These are phyloP conservation scores for Phaffomyces thermotolerans DNA, from an alignment of 805 yeast species.

Conservation along the genomic window DNA sequence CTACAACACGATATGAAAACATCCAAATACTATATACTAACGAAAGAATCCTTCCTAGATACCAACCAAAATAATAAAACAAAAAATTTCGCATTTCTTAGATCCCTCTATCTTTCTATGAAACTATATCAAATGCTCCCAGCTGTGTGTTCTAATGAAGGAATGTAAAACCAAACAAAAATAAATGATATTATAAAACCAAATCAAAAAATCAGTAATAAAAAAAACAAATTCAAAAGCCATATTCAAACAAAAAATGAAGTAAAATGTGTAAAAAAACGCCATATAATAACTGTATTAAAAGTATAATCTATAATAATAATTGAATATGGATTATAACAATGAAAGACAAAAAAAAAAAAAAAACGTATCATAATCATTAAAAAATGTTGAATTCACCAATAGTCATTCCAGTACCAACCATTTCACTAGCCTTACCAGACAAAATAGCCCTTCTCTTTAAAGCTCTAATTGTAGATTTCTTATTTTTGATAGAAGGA, in stretches of 20 bases:
- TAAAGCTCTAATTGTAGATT: constrained; percentile 16
- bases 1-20: background rate
- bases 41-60: background rate
- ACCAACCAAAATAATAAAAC: background rate
- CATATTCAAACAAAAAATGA: no score
- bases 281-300: background rate
- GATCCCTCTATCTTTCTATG: background rate
- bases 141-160: background rate
- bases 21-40: background rate
- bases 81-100: background rate
- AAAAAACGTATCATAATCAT: background rate
- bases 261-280: background rate
- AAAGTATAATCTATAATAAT: no score
- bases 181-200: background rate
- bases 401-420: constrained; percentile 23
- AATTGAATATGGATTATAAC: no score
- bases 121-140: background rate
- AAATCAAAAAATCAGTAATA: background rate
- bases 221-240: background rate
- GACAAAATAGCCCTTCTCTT: constrained; percentile 24
- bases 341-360: background rate
- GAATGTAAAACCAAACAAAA: background rate
- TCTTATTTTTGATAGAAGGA: constrained; percentile 10
- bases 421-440: constrained; percentile 25
- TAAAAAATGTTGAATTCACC: constrained; percentile 19